phyloP scores from a whole-genome alignment of 306 rosid species.

The Malus fusca region DNA sequence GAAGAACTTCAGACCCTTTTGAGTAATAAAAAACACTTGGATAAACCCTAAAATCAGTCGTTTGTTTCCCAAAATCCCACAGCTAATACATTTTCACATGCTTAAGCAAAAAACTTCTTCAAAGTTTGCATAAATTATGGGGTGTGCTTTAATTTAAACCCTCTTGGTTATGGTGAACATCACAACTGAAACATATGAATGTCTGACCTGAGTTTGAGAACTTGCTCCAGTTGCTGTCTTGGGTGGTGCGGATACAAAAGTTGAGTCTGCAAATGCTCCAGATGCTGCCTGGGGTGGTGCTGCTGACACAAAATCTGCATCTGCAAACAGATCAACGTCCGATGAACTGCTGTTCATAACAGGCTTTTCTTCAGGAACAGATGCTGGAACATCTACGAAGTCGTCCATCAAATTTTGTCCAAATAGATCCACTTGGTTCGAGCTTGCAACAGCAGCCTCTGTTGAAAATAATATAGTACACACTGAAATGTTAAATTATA shows the following conservation, averaged over 20 bases:
- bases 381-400: slow-evolving; percentile 76
- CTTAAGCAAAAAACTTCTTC: background rate
- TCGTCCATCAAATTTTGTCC: slow-evolving; percentile 78
- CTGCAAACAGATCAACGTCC: slow-evolving; percentile 93
- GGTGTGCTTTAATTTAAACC: background rate
- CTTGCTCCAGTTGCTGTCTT: slow-evolving; percentile 42
- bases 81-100: background rate
- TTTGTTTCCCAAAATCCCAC: background rate
- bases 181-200: background rate
- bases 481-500: slow-evolving; percentile 7
- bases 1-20: background rate
- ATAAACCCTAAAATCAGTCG: background rate
- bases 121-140: background rate
- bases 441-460: slow-evolving; percentile 65
- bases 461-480: slow-evolving; percentile 27
- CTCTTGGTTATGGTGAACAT: background rate
- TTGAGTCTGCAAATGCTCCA: slow-evolving; percentile 59
- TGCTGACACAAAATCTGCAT: slow-evolving; percentile 79
- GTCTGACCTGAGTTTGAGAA: slow-evolving; percentile 55
- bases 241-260: slow-evolving; percentile 58
- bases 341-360: slow-evolving; percentile 33
- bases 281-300: slow-evolving; percentile 53
- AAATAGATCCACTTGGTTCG: slow-evolving; percentile 73
- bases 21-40: background rate
- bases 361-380: slow-evolving; percentile 54